These are phyloP conservation scores for Tillandsia fasciculata DNA, from an alignment of 176 grass and related monocot genomes.

Conservation along the genomic window DNA sequence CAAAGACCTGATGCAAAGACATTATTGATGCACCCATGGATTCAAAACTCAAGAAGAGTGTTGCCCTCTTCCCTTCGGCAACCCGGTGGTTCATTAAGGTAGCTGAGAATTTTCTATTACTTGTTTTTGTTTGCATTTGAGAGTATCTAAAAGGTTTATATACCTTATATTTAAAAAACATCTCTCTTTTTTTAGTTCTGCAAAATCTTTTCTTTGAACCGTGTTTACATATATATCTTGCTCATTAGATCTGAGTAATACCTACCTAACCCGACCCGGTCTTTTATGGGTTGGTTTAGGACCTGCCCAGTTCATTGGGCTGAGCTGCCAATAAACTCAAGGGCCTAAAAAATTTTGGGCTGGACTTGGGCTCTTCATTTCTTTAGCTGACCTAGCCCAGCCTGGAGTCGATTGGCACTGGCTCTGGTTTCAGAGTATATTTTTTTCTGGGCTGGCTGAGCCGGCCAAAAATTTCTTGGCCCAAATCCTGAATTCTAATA, in stretches of 20 bases:
- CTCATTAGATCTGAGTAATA: not conserved
- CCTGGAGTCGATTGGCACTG: too few species aligned
- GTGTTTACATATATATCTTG: conserved; percentile 3
- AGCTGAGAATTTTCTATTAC: not conserved
- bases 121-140: conserved; percentile 10
- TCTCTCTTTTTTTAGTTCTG: not conserved
- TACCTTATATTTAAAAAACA: not conserved
- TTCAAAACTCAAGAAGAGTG: conserved; percentile 77
- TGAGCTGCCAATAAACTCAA: too few species aligned
- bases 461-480: too few species aligned
- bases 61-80: conserved; percentile 62
- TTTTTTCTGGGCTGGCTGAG: too few species aligned
- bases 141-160: not conserved
- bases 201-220: conserved; percentile 20
- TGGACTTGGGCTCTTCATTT: too few species aligned
- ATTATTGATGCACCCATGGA: conserved; percentile 86
- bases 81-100: conserved; percentile 51
- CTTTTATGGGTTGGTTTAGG: too few species aligned
- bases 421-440: too few species aligned
- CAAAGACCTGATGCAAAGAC: conserved; percentile 97
- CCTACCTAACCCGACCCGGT: too few species aligned
- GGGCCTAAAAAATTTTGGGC: too few species aligned
- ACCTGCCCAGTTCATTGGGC: too few species aligned
- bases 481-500: too few species aligned
- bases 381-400: too few species aligned